Evolutionary conservation across 768 basidiomycete species (phyloP), one percentile per base, ranked within the genome.

Genomic region (Phaffia australis): DNA sequence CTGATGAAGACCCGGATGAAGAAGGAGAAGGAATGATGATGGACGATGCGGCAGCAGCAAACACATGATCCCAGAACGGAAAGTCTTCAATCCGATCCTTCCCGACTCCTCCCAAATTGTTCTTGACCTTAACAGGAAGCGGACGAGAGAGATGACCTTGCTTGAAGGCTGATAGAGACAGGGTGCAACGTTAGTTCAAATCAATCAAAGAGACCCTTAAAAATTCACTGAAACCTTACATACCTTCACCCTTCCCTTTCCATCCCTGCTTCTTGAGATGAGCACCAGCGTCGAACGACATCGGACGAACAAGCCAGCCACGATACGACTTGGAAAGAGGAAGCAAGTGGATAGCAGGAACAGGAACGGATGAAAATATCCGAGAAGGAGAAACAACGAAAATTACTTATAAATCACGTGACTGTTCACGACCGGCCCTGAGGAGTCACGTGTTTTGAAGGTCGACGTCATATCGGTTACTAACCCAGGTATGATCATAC

Each of bases 61-160:
- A 95, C 62, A 94, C 76, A 72, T 95, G 90, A 75, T 97, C 92
- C 92, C 92, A 97, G 82, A 97, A 97, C 60, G 92, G 91, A 74
- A 92, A 91, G 0, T 90, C 89, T 71, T 93, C 91, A 73, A 94
- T 92, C 70, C 91, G 82, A 75, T 97, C 89, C 75, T 90, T 92
- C 64, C 92, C 92, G 66, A 97, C 76, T 1, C 92, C 92, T 14
- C 83, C 79, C n/a, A 93, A 79, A 5, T 81, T 88, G 77, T 85
- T 86, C 79, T 95, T 95, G 74, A 87, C 87, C 1, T 86, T 81
- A 50, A 91, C 82, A 6, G 85, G 81, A 42, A 97, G 77, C 0
- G 92, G 92, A 8, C 83, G 81, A 23, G 79, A 80, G 49, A 92
- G 84, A 60, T 89, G 86, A 7, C 88, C 92, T 16, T 86, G 79